Conservation (phyloP, 768 basidiomycete genomes). For the Fomitopsis serialis region DNA sequence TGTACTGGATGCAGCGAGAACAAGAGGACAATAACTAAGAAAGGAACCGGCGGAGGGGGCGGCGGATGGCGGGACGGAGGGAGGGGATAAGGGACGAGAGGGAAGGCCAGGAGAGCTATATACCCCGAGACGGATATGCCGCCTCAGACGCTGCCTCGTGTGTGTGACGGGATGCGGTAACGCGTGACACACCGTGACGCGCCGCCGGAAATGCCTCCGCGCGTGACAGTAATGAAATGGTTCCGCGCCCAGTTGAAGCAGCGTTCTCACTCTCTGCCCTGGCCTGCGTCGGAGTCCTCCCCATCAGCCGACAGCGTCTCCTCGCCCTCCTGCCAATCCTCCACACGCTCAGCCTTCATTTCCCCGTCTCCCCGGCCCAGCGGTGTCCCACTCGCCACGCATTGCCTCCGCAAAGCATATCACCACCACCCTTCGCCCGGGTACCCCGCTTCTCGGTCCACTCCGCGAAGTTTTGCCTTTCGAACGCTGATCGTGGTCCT, state of each 20-base stretch:
- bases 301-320: conserved; percentile 1
- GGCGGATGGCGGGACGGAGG: conserved; percentile 15
- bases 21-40: conserved; percentile 17
- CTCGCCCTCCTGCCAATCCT: not conserved
- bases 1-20: conserved; percentile 9
- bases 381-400: not conserved
- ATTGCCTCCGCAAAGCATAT: not conserved
- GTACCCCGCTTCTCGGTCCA: not conserved
- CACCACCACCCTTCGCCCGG: not conserved
- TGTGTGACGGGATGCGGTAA: not conserved
- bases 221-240: conserved; percentile 6
- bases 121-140: conserved; percentile 6
- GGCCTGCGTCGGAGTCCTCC: not conserved
- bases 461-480: not conserved
- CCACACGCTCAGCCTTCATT: not conserved
- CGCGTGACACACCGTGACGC: not conserved
- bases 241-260: not conserved
- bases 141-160: conserved; percentile 8
- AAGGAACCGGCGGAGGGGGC: conserved; percentile 11
- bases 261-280: not conserved
- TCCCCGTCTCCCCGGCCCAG: not conserved
- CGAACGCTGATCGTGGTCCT: not conserved
- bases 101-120: conserved; percentile 19
- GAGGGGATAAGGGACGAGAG: conserved; percentile 13
- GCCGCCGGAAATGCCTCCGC: not conserved